A percentile compares a stretch with the other conserved stretches of the same genome.
These are phyloP conservation scores for Fusarium sp. DNA, from an alignment of 2,329 filamentous ascomycete species.

Conservation along the genomic window DNA sequence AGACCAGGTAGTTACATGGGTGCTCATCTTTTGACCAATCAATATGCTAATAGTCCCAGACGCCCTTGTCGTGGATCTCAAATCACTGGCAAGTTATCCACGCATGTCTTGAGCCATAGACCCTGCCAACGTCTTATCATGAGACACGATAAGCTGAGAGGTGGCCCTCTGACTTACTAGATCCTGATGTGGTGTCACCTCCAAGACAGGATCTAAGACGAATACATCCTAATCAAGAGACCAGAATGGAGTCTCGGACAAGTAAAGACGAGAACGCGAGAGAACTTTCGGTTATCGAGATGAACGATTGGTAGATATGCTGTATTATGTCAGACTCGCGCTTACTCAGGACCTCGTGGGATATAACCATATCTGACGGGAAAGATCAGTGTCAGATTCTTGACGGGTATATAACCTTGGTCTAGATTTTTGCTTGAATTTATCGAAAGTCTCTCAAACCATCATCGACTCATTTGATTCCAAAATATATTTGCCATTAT, in stretches of 20 bases:
- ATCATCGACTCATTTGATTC: not conserved
- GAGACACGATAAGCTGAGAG: not conserved
- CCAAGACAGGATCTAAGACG: not conserved
- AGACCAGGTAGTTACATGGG: no score
- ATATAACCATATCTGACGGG: not conserved
- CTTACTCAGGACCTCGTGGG: not conserved
- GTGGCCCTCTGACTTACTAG: not conserved
- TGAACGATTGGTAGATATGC: not conserved
- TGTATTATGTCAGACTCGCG: not conserved
- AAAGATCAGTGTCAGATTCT: not conserved
- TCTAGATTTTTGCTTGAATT: not conserved
- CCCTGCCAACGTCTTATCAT: accelerated
- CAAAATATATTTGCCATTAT: not conserved
- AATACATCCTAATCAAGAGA: not conserved
- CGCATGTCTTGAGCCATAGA: accelerated
- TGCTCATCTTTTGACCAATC: no score
- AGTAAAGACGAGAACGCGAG: not conserved
- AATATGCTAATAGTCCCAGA: no score
- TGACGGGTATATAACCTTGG: not conserved
- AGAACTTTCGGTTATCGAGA: not conserved
- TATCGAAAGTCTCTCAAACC: not conserved
- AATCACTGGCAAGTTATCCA: no score
- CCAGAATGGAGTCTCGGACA: not conserved
- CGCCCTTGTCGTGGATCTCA: no score
- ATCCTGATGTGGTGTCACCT: not conserved